Evolutionary conservation across 192 early-diverging fungal genomes (phyloP).

Genomic region (Fimicolochytrium jonesii): DNA sequence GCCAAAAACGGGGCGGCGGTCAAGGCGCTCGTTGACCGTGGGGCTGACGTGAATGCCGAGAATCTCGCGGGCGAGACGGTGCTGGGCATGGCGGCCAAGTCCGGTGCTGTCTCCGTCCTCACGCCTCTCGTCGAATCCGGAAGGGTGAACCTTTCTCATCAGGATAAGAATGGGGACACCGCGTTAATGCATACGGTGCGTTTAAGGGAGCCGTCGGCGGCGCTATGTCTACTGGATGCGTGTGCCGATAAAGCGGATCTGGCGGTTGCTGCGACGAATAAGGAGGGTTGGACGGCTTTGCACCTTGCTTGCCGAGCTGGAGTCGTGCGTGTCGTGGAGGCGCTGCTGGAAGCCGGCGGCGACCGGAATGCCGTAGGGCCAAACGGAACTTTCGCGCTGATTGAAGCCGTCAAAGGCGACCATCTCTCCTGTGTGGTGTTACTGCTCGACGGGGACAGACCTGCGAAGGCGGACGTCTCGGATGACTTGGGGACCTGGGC

Average conservation of each 20-base stretch:
- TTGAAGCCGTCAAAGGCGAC: slow-evolving; percentile 12
- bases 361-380: neutral
- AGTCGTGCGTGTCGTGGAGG: neutral
- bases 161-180: slow-evolving; percentile 8
- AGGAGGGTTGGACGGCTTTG: slow-evolving; percentile 12
- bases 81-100: neutral
- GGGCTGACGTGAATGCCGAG: neutral
- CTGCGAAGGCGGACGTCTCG: slow-evolving; percentile 30
- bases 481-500: slow-evolving; percentile 20
- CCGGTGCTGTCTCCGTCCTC: neutral
- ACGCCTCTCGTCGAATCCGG: neutral
- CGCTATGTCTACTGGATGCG: neutral
- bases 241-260: neutral
- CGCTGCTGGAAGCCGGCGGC: neutral
- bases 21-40: neutral
- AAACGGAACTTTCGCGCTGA: slow-evolving; percentile 17
- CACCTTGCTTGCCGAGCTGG: slow-evolving; percentile 20
- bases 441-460: slow-evolving; percentile 12
- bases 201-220: neutral
- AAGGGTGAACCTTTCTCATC: neutral
- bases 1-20: neutral
- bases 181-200: slow-evolving; percentile 9
- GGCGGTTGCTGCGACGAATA: neutral
- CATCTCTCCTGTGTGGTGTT: neutral
- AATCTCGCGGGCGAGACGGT: neutral